These are phyloP conservation scores for Fusarium euwallaceae DNA, from an alignment of 2,329 filamentous ascomycete species.

Conservation along the genomic window DNA sequence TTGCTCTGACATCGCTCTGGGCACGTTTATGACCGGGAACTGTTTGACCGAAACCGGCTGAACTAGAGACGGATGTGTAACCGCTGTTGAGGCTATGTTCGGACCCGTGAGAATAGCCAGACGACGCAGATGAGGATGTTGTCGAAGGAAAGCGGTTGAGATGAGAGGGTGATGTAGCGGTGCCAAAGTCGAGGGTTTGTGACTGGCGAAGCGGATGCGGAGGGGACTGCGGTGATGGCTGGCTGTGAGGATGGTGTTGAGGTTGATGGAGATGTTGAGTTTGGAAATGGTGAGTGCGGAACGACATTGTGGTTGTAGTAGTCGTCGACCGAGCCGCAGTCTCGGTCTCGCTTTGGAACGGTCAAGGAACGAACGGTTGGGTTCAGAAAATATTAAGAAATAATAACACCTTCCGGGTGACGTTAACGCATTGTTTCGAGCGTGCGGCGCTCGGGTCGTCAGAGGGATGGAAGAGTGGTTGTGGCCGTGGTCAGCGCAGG, in stretches of 20 bases:
- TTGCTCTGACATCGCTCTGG: slow-evolving; percentile 76
- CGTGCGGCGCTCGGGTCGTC: slow-evolving; percentile 34
- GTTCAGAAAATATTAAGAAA: slow-evolving; percentile 32
- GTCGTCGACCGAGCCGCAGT: slow-evolving; percentile 37
- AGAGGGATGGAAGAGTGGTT: slow-evolving; percentile 33
- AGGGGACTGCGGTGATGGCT: slow-evolving; percentile 24
- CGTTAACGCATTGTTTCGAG: slow-evolving; percentile 52
- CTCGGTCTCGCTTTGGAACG: slow-evolving; percentile 34
- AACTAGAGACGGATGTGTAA: slow-evolving; percentile 78
- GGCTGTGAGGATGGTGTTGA: slow-evolving; percentile 32
- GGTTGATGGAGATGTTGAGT: slow-evolving; percentile 38
- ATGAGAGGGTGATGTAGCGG: slow-evolving; percentile 52
- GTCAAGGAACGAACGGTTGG: slow-evolving; percentile 12
- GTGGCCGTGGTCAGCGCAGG: slow-evolving; percentile 17
- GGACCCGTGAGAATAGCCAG: slow-evolving; percentile 72
- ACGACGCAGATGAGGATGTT: slow-evolving; percentile 78
- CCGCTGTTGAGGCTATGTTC: slow-evolving; percentile 70
- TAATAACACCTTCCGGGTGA: slow-evolving; percentile 38
- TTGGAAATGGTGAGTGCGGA: slow-evolving; percentile 64
- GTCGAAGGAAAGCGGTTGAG: slow-evolving; percentile 76
- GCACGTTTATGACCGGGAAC: slow-evolving; percentile 76
- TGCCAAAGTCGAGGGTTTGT: slow-evolving; percentile 61
- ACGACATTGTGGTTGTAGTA: slow-evolving; percentile 62
- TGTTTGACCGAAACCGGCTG: slow-evolving; percentile 58
- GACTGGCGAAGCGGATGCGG: slow-evolving; percentile 64